Conservation (phyloP, 352 stramenopile species). For the Hyaloperonospora arabidopsidis region DNA sequence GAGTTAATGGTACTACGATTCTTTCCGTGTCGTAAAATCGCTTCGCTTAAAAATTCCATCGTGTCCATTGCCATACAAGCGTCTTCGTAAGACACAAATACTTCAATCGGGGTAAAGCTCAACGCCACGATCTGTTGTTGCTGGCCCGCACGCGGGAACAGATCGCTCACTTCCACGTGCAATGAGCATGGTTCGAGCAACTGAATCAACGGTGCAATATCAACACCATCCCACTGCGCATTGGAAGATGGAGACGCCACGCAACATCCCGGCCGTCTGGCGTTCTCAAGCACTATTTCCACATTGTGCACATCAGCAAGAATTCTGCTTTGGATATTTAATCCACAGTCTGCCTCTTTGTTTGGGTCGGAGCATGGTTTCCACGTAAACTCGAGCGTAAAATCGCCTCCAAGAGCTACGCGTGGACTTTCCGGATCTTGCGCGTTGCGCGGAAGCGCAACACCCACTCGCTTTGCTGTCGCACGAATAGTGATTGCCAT, state of each 20-base stretch:
- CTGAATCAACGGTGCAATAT: constrained; percentile 49
- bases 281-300: constrained; percentile 57
- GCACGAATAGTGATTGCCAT: constrained; percentile 43
- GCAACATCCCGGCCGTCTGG: constrained; percentile 57
- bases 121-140: constrained; percentile 70
- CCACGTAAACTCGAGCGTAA: constrained; percentile 46
- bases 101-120: constrained; percentile 65
- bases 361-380: constrained; percentile 25
- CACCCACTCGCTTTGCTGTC: constrained; percentile 36
- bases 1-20: constrained; percentile 5
- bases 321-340: constrained; percentile 69
- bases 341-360: constrained; percentile 22
- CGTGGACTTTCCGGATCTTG: constrained; percentile 33
- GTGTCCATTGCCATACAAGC: constrained; percentile 43
- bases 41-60: constrained; percentile 35
- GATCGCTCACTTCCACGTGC: constrained; percentile 53
- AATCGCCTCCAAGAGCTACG: constrained; percentile 50
- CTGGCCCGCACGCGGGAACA: constrained; percentile 57
- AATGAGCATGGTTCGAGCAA: constrained; percentile 71
- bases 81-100: constrained; percentile 80
- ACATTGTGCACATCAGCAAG: constrained; percentile 51
- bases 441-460: constrained; percentile 52
- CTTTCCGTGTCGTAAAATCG: constrained; percentile 20
- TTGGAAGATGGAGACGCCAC: constrained; percentile 25
- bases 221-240: constrained; percentile 19